Evolutionary conservation across 192 early-diverging fungal genomes (phyloP).

Genomic region (Dimargaris xerosporica): DNA sequence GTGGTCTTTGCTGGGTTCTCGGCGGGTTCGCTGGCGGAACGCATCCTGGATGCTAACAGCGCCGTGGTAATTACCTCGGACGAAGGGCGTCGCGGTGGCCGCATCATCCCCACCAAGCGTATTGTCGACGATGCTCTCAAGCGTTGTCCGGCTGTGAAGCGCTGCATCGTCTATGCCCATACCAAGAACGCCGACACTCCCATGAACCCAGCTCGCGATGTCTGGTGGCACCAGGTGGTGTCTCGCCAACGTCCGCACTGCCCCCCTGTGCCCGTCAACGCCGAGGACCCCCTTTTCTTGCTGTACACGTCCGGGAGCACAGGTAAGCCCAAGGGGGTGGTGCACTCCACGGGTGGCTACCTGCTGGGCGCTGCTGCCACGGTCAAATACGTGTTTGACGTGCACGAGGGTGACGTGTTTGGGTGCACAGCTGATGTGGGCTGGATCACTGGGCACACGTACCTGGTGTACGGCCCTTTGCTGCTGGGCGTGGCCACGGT

Average conservation of each 20-base stretch:
- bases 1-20: slow-evolving; percentile 75
- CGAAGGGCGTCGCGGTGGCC: slow-evolving; percentile 60
- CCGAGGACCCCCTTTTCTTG: slow-evolving; percentile 63
- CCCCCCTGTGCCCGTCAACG: slow-evolving; percentile 30
- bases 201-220: slow-evolving; percentile 56
- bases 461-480: slow-evolving; percentile 68
- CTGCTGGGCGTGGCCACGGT: slow-evolving; percentile 60
- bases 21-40: slow-evolving; percentile 61
- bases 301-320: slow-evolving; percentile 65
- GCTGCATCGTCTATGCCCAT: slow-evolving; percentile 28
- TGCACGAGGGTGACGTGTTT: slow-evolving; percentile 53
- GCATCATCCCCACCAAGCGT: slow-evolving; percentile 59
- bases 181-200: too few relatives aligned
- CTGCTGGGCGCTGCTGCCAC: slow-evolving; percentile 52
- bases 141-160: slow-evolving; percentile 16
- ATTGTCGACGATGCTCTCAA: slow-evolving; percentile 60
- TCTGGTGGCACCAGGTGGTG: slow-evolving; percentile 31
- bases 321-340: slow-evolving; percentile 65
- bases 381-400: slow-evolving; percentile 53
- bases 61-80: slow-evolving; percentile 58
- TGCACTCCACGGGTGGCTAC: slow-evolving; percentile 46
- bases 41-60: slow-evolving; percentile 66
- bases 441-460: slow-evolving; percentile 78
- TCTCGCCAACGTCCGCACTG: background rate
- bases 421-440: slow-evolving; percentile 76